Base-by-base conservation (phyloP, 768 basidiomycete species). In the Butyriboletus loyo region DNA sequence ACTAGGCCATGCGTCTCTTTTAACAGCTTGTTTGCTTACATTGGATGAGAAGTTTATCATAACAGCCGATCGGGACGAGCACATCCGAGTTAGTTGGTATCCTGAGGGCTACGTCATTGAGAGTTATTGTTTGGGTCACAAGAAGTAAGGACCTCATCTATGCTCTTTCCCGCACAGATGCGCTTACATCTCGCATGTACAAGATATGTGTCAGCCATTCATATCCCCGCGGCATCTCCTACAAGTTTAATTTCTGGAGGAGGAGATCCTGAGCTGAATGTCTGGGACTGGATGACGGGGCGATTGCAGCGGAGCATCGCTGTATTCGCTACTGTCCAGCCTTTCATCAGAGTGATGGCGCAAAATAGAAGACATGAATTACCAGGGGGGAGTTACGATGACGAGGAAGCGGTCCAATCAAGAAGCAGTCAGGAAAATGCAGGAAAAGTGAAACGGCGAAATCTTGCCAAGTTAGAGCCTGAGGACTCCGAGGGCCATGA, bases 11-110 rank as follows among this genome's bases (percentile, higher is more conserved):
- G 84, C 88, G 1, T 97, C 94, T 13, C 81, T 92, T 37, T 70
- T 98, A 52, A 96, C 87, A 11, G 70, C 78, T 1, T 86, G 89
- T 67, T 62, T 86, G 39, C 79, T 96, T 49, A 80, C 85, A 0
- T 66, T 69, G 0, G 85, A 90, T 62, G 83, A 86, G 59, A 78
- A 77, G 47, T 85, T 78, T 64, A 85, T 99, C 62, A 79, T 98
- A 57, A 92, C 93, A 0, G 87, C 92, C 0, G 97, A 98, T 65
- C 75, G 97, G 40, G 97, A 99, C 64, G 97, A 98, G 66, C 97
- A 98, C 65, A 87, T 99, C 46, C 79, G 97, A 49, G 80, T 96
- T 15, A 94, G 90, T 62, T 83, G 89, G 82, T 98, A 80, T 64
- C 97, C 97, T 0, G 76, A 87, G 49, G 90, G 93, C 17, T 89